These are phyloP conservation scores for Penicillium bovifimosum DNA, from an alignment of 495 filamentous ascomycete genomes.

Conservation along the genomic window DNA sequence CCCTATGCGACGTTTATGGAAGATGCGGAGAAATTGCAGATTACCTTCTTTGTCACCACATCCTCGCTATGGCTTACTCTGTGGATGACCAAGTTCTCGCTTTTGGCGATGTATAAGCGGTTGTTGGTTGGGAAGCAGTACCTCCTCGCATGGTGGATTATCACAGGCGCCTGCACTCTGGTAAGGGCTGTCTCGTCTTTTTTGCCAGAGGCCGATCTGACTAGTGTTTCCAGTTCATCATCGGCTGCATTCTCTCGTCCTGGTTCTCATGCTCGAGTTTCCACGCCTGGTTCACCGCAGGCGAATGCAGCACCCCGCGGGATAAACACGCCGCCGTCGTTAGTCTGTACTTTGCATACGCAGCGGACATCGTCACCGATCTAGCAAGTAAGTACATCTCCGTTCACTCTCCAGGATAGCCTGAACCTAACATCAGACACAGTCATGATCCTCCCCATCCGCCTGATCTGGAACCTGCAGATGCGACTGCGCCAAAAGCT, in stretches of 20 bases:
- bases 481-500: conserved; percentile 42
- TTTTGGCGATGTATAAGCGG: conserved; percentile 39
- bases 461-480: conserved; percentile 45
- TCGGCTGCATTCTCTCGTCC: conserved; percentile 33
- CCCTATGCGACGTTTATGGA: conserved; percentile 19
- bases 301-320: conserved; percentile 22
- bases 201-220: neutral
- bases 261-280: conserved; percentile 33
- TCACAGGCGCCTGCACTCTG: conserved; percentile 30
- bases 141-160: conserved; percentile 32
- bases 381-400: conserved; percentile 29
- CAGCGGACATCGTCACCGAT: conserved; percentile 41
- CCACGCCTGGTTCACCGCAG: conserved; percentile 37
- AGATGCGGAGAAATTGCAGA: conserved; percentile 25
- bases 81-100: conserved; percentile 44
- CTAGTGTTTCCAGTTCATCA: conserved; percentile 16
- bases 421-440: neutral
- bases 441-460: conserved; percentile 49
- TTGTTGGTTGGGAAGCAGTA: conserved; percentile 26
- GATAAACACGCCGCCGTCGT: conserved; percentile 31
- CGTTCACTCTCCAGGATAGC: neutral
- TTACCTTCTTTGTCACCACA: conserved; percentile 39
- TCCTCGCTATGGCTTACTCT: conserved; percentile 40
- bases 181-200: conserved; percentile 21
- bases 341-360: conserved; percentile 39